These are phyloP conservation scores for Macrolepiota fuliginosa DNA, from an alignment of 768 basidiomycete species.

Conservation along the genomic window DNA sequence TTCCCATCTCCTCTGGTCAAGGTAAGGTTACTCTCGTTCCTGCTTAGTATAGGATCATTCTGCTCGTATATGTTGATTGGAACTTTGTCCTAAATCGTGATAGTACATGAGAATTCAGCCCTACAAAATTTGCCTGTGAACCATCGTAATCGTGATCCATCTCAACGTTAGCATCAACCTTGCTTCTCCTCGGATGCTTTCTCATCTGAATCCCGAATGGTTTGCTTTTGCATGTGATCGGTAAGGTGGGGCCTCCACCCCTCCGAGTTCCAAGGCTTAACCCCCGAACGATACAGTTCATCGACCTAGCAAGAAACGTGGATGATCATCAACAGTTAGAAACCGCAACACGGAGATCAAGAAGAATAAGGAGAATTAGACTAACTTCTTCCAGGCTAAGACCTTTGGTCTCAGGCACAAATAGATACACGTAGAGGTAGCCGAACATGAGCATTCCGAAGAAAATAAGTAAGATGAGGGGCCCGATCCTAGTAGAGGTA, in stretches of 20 bases:
- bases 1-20: slow-evolving; percentile 40
- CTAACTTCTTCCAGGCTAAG: slow-evolving; percentile 69
- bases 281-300: slow-evolving; percentile 66
- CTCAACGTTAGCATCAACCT: neutral
- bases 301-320: slow-evolving; percentile 47
- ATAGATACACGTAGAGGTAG: slow-evolving; percentile 69
- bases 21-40: slow-evolving; percentile 31
- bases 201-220: slow-evolving; percentile 12
- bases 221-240: slow-evolving; percentile 36
- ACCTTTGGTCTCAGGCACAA: slow-evolving; percentile 81
- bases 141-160: neutral
- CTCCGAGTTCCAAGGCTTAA: slow-evolving; percentile 65
- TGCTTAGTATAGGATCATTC: neutral
- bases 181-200: slow-evolving; percentile 16
- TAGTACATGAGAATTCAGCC: neutral
- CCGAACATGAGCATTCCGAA: slow-evolving; percentile 72
- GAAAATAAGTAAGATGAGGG: slow-evolving; percentile 75
- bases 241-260: slow-evolving; percentile 53
- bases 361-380: slow-evolving; percentile 1
- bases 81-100: neutral
- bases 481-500: slow-evolving; percentile 51
- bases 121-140: slow-evolving; percentile 1
- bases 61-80: neutral
- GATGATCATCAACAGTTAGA: neutral
- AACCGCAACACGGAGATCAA: neutral